A percentile compares a stretch with the other conserved stretches of the same genome.
phyloP scores from a whole-genome alignment of 805 yeast genomes.

The Ascoidea asiatica region DNA sequence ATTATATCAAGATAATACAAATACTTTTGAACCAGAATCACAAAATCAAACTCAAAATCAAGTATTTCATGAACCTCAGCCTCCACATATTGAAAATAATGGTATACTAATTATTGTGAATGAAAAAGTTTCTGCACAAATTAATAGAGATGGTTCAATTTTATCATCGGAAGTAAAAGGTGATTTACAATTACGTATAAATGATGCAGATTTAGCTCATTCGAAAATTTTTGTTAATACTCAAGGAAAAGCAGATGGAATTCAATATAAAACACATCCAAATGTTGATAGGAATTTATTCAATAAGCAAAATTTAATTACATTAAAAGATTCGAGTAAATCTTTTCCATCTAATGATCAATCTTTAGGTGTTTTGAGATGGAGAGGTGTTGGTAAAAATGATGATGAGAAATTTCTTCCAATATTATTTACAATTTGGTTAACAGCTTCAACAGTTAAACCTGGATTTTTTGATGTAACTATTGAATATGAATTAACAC shows the following conservation, averaged over 20 bases:
- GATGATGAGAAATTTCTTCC: constrained; percentile 49
- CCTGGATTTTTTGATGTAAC: constrained; percentile 48
- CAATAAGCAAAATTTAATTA: constrained; percentile 40
- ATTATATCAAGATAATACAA: constrained; percentile 10
- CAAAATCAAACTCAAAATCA: constrained; percentile 11
- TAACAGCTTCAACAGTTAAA: constrained; percentile 43
- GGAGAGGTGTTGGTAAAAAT: constrained; percentile 63
- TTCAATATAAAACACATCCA: constrained; percentile 89
- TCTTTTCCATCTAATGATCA: constrained; percentile 89
- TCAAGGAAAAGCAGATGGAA: constrained; percentile 29
- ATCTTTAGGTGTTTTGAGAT: constrained; percentile 81
- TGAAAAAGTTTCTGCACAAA: constrained; percentile 66
- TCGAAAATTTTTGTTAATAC: constrained; percentile 48
- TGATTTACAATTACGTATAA: constrained; percentile 77
- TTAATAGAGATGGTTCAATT: constrained; percentile 74
- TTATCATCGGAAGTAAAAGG: constrained; percentile 72
- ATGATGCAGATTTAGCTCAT: constrained; percentile 55
- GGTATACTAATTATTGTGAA: constrained; percentile 70
- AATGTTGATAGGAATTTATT: constrained; percentile 77
- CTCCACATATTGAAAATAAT: constrained; percentile 33
- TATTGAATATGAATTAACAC: constrained; percentile 71
- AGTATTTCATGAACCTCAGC: constrained; percentile 9
- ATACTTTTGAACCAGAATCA: constrained; percentile 13
- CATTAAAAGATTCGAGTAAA: constrained; percentile 62
- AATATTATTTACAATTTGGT: constrained; percentile 74